phyloP scores from a whole-genome alignment of 2,329 filamentous ascomycete species.

The Pseudogymnoascus sp. region DNA sequence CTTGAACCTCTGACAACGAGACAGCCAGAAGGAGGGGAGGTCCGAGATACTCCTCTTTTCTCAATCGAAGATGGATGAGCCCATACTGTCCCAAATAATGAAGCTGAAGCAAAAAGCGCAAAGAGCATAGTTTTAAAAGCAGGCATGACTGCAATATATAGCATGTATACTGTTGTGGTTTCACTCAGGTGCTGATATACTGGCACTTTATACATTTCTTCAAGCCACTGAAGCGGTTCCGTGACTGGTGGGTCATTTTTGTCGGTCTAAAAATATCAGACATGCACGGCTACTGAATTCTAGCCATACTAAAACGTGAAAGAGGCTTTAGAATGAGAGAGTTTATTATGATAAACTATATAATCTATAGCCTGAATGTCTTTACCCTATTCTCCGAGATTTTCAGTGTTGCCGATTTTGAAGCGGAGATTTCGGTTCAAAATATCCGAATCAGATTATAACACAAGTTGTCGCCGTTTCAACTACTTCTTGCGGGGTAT shows the following conservation, averaged over 20 bases:
- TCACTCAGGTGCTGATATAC: not conserved
- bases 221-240: not conserved
- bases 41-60: not conserved
- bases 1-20: not conserved
- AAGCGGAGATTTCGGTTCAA: not conserved
- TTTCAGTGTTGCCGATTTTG: not conserved
- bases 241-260: not conserved
- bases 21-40: not conserved
- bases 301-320: not conserved
- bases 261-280: not conserved
- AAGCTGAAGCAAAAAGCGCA: not conserved
- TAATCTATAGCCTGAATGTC: not conserved
- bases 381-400: not conserved
- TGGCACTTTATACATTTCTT: not conserved
- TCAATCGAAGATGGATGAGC: not conserved
- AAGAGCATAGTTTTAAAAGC: not conserved
- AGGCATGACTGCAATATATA: not conserved
- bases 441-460: not conserved
- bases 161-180: not conserved
- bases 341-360: not conserved
- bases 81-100: not conserved
- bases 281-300: not conserved
- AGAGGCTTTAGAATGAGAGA: not conserved
- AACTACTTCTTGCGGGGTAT: not conserved
- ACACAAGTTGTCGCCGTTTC: not conserved